Percentiles rank a stretch among this genome's conserved stretches.
Conservation (phyloP, 768 basidiomycete species). For the Naematelia encephala region DNA sequence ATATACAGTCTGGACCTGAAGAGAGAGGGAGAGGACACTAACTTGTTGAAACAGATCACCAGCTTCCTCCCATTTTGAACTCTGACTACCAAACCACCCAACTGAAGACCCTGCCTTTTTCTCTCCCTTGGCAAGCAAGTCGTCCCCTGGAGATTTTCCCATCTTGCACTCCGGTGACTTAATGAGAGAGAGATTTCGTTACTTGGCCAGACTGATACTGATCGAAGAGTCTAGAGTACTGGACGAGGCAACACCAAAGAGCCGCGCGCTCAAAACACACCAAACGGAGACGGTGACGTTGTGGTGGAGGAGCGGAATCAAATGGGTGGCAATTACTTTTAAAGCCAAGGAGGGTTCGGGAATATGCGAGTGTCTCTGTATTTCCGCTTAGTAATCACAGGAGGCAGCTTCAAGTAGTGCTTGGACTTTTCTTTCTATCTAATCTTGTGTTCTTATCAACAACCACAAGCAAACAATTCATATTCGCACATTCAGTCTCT, state of each 20-base stretch:
- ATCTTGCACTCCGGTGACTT: slow-evolving; percentile 16
- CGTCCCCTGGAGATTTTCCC: slow-evolving; percentile 69
- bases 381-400: slow-evolving; percentile 13
- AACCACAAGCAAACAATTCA: too few species aligned
- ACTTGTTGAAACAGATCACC: slow-evolving; percentile 74
- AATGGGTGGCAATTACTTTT: not conserved
- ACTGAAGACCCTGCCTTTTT: slow-evolving; percentile 79
- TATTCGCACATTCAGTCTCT: too few species aligned
- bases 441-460: too few species aligned
- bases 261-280: too few species aligned
- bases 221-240: too few species aligned
- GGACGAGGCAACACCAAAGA: too few species aligned
- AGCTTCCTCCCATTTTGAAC: slow-evolving; percentile 87
- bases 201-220: too few species aligned
- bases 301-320: not conserved
- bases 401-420: not conserved
- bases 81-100: slow-evolving; percentile 77
- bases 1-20: too few species aligned
- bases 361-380: slow-evolving; percentile 26
- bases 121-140: slow-evolving; percentile 78
- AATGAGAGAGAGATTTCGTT: too few species aligned
- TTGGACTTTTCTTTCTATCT: too few species aligned
- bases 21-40: slow-evolving; percentile 1
- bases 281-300: not conserved
- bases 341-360: slow-evolving; percentile 10